Base-by-base conservation (phyloP, 148 eudicot species). In the Spergularia marina region DNA sequence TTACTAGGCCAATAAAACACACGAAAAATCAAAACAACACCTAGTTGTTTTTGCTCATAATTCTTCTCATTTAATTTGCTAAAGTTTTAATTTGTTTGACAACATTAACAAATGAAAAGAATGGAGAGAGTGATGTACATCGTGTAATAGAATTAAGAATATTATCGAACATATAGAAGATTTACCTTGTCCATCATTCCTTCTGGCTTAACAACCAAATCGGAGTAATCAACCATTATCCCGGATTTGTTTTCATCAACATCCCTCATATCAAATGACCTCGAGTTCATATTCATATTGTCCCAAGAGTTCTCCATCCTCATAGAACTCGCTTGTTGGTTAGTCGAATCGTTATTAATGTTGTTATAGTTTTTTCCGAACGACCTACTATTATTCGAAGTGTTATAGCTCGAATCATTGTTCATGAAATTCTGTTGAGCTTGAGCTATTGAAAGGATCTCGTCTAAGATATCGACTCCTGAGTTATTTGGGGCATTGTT, bases 401-500 rank as follows among this genome's bases (percentile, higher is more conserved):
- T 36, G 57, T 15, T 61, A 36, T 53, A 17, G 2, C 56, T 71
- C 13, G 82, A 76, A 53, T 88, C 82, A 67, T 82, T 30, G 36
- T 30, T 82, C 2, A 81, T 76, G 21, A 84, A 82, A 57, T 79
- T 85, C 40, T 84, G 87, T 76, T 89, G 88, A 13, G 81, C 86
- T 78, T 91, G 97, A 82, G 96, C 91, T 21, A 93, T 89, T 0
- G 94, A 89, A 60, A 93, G 86, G 68, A 88, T 93, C 65, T 88
- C 90, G 62, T 86, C 88, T 40, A 83, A 71, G 6, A 86, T 84
- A 79, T 89, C 88, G 12, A 57, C 70, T 12, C 78, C 83, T n/a
- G 68, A 77, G 34, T 75, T 80, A 13, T 78, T 63, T 68, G 20
- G 69, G 15, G 23, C 65, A 20, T 72, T 71, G 72, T 79, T 59